Evolutionary conservation across 768 basidiomycete genomes (phyloP).

Genomic region (Cytidiella melzeri): DNA sequence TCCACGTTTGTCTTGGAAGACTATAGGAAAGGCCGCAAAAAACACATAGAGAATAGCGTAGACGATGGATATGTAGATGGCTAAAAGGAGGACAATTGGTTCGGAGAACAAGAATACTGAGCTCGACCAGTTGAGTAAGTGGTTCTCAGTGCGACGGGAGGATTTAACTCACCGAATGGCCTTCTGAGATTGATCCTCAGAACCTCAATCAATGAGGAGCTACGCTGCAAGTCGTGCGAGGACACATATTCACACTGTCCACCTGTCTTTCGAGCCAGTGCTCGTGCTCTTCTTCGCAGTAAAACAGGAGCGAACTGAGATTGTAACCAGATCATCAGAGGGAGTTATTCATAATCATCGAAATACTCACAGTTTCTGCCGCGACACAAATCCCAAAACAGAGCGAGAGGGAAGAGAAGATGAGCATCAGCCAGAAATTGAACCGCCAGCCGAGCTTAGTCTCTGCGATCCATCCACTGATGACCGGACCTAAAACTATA

Average conservation of each 20-base stretch:
- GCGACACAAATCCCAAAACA: slow-evolving; percentile 40
- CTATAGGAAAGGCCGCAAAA: slow-evolving; percentile 57
- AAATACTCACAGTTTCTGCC: slow-evolving; percentile 47
- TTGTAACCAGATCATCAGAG: neutral
- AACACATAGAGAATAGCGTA: slow-evolving; percentile 61
- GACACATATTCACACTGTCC: slow-evolving; percentile 41
- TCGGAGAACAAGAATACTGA: slow-evolving; percentile 56
- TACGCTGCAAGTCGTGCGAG: slow-evolving; percentile 39
- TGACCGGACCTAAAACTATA: slow-evolving; percentile 62
- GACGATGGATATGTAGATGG: slow-evolving; percentile 54
- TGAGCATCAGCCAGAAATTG: slow-evolving; percentile 62
- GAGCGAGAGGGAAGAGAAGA: slow-evolving; percentile 41
- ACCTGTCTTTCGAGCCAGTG: slow-evolving; percentile 36
- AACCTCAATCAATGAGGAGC: slow-evolving; percentile 36
- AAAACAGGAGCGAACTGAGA: slow-evolving; percentile 51
- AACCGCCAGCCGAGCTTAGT: slow-evolving; percentile 51
- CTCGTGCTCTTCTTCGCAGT: slow-evolving; percentile 44
- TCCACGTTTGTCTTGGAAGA: slow-evolving; percentile 47
- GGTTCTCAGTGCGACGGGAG: slow-evolving; percentile 7
- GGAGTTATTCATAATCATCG: neutral
- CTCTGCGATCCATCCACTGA: slow-evolving; percentile 55
- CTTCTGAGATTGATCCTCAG: slow-evolving; percentile 46
- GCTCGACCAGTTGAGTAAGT: neutral
- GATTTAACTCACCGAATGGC: slow-evolving; percentile 41
- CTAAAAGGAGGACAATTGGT: slow-evolving; percentile 53